phyloP scores from a whole-genome alignment of 768 basidiomycete genomes.

The Podaxis sp. region DNA sequence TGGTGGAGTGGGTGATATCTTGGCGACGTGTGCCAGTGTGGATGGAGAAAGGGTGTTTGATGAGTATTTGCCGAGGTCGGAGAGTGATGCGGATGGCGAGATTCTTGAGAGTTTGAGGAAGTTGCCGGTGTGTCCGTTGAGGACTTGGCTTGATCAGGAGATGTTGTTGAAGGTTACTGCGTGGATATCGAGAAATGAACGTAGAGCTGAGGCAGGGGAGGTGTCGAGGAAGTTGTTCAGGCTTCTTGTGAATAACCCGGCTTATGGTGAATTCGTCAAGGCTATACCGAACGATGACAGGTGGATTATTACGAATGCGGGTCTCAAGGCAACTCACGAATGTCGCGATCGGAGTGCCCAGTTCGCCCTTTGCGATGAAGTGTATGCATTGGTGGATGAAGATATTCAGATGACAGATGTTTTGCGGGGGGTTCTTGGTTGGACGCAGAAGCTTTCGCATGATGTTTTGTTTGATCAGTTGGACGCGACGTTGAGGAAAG shows the following conservation, averaged over 20 bases:
- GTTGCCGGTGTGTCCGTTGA: slow-evolving; percentile 2
- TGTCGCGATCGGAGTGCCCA: slow-evolving; percentile 7
- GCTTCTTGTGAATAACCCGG: not conserved
- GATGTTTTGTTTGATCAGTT: slow-evolving; percentile 33
- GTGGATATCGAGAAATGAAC: not conserved
- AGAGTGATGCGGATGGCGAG: not conserved
- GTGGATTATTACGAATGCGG: slow-evolving; percentile 8
- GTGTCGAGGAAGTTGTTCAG: slow-evolving; percentile 8
- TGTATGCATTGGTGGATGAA: slow-evolving; percentile 31
- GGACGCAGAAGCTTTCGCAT: slow-evolving; percentile 35
- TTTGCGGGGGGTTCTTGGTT: slow-evolving; percentile 32
- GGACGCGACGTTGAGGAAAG: slow-evolving; percentile 18
- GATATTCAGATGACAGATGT: slow-evolving; percentile 24
- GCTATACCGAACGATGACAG: not conserved
- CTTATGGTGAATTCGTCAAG: not conserved
- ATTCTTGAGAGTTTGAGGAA: not conserved
- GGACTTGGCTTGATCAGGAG: not conserved
- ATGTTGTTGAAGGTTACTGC: not conserved
- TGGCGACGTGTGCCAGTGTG: not conserved
- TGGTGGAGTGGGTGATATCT: not conserved
- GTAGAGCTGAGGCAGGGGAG: not conserved
- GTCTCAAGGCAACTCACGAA: slow-evolving; percentile 6
- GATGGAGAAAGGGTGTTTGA: not conserved
- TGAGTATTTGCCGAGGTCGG: slow-evolving; percentile 4
- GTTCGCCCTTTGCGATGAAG: slow-evolving; percentile 35